These are phyloP conservation scores for Beauveria rudraprayagi DNA, from an alignment of 2,329 filamentous ascomycete species.

Conservation along the genomic window DNA sequence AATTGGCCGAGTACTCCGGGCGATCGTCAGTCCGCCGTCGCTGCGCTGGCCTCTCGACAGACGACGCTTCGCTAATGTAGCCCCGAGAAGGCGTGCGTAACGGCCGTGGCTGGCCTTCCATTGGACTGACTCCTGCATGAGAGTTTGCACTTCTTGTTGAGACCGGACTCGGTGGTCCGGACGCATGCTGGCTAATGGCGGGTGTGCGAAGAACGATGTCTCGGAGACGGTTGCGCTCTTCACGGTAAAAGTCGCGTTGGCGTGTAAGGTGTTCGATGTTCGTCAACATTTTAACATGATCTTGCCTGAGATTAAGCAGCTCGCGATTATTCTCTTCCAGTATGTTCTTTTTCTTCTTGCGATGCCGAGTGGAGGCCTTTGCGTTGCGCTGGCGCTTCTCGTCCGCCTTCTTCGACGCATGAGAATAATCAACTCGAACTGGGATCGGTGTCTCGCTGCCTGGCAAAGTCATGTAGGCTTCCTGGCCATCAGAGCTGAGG, in stretches of 20 bases:
- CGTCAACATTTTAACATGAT: conserved; percentile 30
- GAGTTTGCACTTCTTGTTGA: conserved; percentile 28
- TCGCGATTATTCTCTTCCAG: conserved; percentile 64
- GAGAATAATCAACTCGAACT: conserved; percentile 70
- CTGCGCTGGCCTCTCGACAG: conserved; percentile 37
- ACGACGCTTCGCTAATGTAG: conserved; percentile 34
- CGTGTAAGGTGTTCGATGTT: conserved; percentile 44
- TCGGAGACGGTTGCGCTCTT: conserved; percentile 63
- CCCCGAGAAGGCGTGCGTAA: conserved; percentile 22
- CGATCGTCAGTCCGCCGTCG: conserved; percentile 41
- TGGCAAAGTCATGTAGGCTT: conserved; percentile 31
- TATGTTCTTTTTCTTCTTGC: conserved; percentile 73
- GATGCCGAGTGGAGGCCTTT: conserved; percentile 74
- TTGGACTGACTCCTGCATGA: conserved; percentile 30
- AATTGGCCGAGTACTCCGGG: conserved; percentile 33
- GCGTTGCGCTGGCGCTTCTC: conserved; percentile 82
- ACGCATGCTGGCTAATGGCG: conserved; percentile 44
- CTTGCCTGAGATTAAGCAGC: conserved; percentile 60
- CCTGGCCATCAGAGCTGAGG: conserved; percentile 25
- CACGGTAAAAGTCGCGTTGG: conserved; percentile 65
- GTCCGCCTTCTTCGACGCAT: conserved; percentile 73
- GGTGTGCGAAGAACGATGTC: conserved; percentile 56
- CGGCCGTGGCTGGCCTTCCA: conserved; percentile 19
- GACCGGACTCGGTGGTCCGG: conserved; percentile 44
- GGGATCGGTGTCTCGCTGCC: conserved; percentile 35